Base-by-base conservation (phyloP, 768 basidiomycete genomes). In the Atractiella rhizophila region DNA sequence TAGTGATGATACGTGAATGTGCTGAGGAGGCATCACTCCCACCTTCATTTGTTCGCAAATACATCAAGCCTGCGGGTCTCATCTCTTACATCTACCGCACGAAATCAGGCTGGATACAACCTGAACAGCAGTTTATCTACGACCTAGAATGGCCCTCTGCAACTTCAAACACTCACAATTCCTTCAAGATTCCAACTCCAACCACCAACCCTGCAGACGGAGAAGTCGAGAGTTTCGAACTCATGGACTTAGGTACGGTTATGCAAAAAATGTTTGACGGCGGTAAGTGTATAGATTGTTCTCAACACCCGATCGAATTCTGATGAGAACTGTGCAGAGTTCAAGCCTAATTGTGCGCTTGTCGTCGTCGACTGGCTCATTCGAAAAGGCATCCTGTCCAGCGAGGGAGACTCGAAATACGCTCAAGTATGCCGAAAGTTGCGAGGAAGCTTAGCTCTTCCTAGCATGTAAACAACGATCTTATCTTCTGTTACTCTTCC, bases 211-310 rank as follows among this genome's bases (percentile, higher is more conserved):
- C 15, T 69, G 76, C 47, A 62, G 91, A 98, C 49, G 85, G 81
- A 20, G 91, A 98, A 55, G 91, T 91, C 2, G 85, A 91, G 55
- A 74, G 68, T 1, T 98, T 98, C 50, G 71, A 86, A 80, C 63
- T 88, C 19, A 62, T 82, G 31, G 57, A 68, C 2, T 60, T 82
- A 30, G 63, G 66, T 1, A 65, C 69, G 24, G 67, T 86, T 15
- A 61, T 76, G 5, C 44, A 61, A 28, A 70, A 66, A 38, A 70
- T 96, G 61, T 68, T 67, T 24, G 57, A 60, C 7, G 73, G 74
- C 0, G n/a, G n/a, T n/a, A n/a, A n/a, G n/a, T n/a, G n/a, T n/a
- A n/a, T n/a, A n/a, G n/a, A n/a, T n/a, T n/a, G n/a, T n/a, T n/a
- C n/a, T n/a, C n/a, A n/a, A n/a, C n/a, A n/a, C n/a, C n/a, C n/a